These are phyloP conservation scores for Trametes hirsuta DNA, from an alignment of 1,284 basidiomycete genomes.

Conservation along the genomic window DNA sequence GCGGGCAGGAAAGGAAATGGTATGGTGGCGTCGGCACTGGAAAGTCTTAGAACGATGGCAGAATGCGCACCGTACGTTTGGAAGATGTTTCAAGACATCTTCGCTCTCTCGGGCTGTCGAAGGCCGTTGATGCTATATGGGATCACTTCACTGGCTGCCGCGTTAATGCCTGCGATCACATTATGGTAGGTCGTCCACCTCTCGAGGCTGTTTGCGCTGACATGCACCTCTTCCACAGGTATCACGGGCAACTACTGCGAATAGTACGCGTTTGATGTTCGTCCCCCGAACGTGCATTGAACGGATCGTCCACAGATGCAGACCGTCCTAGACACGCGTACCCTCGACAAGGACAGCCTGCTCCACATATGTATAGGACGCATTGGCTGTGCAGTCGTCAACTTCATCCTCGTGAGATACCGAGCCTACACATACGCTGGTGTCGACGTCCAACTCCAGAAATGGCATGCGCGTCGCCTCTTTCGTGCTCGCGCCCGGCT, in stretches of 20 bases:
- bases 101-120: conserved; percentile 54
- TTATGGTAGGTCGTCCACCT: conserved; percentile 48
- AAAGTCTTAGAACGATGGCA: conserved; percentile 49
- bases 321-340: conserved; percentile 63
- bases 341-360: conserved; percentile 60
- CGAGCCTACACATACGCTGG: conserved; percentile 36
- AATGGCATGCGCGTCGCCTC: conserved; percentile 61
- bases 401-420: conserved; percentile 46
- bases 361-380: conserved; percentile 56
- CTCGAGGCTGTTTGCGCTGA: background rate
- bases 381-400: conserved; percentile 51
- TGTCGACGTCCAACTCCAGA: conserved; percentile 60
- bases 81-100: conserved; percentile 68
- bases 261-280: conserved; percentile 47
- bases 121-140: conserved; percentile 51
- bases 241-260: conserved; percentile 64
- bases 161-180: conserved; percentile 64
- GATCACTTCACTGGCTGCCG: conserved; percentile 43
- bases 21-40: conserved; percentile 45
- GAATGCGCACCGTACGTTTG: conserved; percentile 61
- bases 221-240: conserved; percentile 42
- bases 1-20: conserved; percentile 37
- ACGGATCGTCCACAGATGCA: conserved; percentile 40
- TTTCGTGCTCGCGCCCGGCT: conserved; percentile 70
- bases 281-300: background rate